phyloP scores from a whole-genome alignment of 2,329 filamentous ascomycete genomes.

The Magnaporthales sp. region DNA sequence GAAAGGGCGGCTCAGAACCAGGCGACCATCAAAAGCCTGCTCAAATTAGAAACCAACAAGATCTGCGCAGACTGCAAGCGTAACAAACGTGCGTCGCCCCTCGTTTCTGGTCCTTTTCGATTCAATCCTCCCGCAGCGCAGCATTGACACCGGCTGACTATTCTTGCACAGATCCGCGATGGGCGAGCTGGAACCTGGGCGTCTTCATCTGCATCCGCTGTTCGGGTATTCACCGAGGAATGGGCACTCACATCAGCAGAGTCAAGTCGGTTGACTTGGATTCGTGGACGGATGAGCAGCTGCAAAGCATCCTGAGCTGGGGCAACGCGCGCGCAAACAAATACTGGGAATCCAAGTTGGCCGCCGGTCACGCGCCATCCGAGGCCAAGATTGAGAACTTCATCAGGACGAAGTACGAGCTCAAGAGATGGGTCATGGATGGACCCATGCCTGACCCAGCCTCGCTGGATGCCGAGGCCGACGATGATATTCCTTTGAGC shows the following conservation, averaged over 20 bases:
- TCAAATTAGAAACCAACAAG: slow-evolving; percentile 95
- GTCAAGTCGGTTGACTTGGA: slow-evolving; percentile 98
- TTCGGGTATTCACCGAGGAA: slow-evolving; percentile 95
- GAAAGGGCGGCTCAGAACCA: slow-evolving; percentile 90
- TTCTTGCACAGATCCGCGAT: slow-evolving; percentile 70
- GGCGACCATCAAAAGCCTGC: slow-evolving; percentile 83
- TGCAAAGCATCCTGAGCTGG: slow-evolving; percentile 90
- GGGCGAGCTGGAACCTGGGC: slow-evolving; percentile 98
- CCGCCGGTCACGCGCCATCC: slow-evolving; percentile 81
- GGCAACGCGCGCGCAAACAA: slow-evolving; percentile 95
- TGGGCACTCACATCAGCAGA: slow-evolving; percentile 97
- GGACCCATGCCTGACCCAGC: slow-evolving; percentile 89
- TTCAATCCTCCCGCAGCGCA: background rate
- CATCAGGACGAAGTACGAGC: slow-evolving; percentile 97
- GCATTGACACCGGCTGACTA: slow-evolving; percentile 7
- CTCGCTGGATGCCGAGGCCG: slow-evolving; percentile 71
- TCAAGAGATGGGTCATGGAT: slow-evolving; percentile 99
- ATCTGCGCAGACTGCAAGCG: slow-evolving; percentile 97
- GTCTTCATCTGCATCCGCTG: slow-evolving; percentile 97
- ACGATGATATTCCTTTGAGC: slow-evolving; percentile 67
- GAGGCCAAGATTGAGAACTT: slow-evolving; percentile 99
- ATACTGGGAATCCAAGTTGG: slow-evolving; percentile 96
- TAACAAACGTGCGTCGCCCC: slow-evolving; percentile 72
- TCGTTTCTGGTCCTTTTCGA: background rate
- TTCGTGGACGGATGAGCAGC: slow-evolving; percentile 96